A percentile compares a stretch with the other conserved stretches of the same genome.
Evolutionary conservation across 2,329 filamentous ascomycete genomes (phyloP).

Genomic region (Ceratocystis albifundus): DNA sequence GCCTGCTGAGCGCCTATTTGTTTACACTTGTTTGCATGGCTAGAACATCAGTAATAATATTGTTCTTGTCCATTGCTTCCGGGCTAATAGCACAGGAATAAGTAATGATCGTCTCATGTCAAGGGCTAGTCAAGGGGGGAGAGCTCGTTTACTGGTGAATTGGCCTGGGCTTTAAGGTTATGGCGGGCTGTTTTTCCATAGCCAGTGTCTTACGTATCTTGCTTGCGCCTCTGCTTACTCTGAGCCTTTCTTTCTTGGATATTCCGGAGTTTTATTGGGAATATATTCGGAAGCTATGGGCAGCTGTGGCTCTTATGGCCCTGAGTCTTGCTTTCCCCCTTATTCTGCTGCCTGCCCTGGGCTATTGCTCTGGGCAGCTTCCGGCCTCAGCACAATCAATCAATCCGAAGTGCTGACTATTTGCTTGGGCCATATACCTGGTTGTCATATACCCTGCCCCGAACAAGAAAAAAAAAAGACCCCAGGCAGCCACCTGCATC

Average conservation of each 20-base stretch:
- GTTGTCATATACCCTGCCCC: neutral
- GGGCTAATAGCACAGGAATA: neutral
- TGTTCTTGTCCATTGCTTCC: no score
- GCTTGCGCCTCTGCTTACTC: neutral
- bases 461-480: no score
- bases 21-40: no score
- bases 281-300: neutral
- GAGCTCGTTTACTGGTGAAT: neutral
- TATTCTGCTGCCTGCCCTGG: neutral
- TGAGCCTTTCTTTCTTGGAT: no score
- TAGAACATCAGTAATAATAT: no score
- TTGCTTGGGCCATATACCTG: neutral
- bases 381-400: neutral
- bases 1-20: no score
- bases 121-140: neutral
- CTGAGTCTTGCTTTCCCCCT: neutral
- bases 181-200: neutral
- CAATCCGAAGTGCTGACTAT: neutral
- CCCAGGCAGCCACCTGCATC: no score
- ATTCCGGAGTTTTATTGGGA: no score
- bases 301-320: neutral
- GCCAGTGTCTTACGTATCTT: neutral
- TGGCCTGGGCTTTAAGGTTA: neutral
- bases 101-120: neutral
- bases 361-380: neutral